Evolutionary conservation across 2,329 filamentous ascomycete genomes (phyloP), one percentile per base, ranked within the genome.

Genomic region (Parascedosporium putredinis): DNA sequence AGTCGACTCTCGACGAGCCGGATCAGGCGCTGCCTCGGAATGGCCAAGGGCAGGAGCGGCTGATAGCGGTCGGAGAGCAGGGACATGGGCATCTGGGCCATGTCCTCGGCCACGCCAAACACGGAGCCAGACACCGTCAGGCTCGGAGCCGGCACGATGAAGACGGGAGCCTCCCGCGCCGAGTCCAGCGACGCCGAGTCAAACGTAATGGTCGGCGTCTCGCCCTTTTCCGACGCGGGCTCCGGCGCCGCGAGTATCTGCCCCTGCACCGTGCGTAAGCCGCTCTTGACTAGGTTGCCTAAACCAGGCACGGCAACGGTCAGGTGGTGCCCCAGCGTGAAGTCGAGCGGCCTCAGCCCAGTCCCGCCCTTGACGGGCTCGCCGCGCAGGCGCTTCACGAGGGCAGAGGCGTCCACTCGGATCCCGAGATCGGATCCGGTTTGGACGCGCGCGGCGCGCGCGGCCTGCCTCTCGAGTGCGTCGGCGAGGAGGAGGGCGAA

Each of bases 31-130:
- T 63, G 58, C 4, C 62, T 62, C 1, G 62, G 59, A 18, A 70
- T 62, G 2, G 64, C 57, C 18, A 66, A 57, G 14, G 68, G 63
- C 5, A 62, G 34, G 24, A 63, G 56, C 2, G 65, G 69, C 48
- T 72, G 69, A 45, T 68, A 69, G 27, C 61, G 64, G 54, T 68
- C 67, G 2, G 59, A 57, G 23, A 66, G 53, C 1, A 68, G 57
- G 10, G 63, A 53, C 5, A 63, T 54, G 2, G 64, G 60, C 3
- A 67, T 55, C 25, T 54, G 56, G 20, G 60, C 60, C 8, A 62
- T 55, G 22, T 60, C 59, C 29, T 62, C 60, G 18, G 64, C 54
- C 12, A 71, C 58, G 0, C 69, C 69, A 34, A 72, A 71, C 1
- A 68, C 58, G 1, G 67, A 68, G 2, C 63, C 66, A 1, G 65